These are phyloP conservation scores for Diatrype stigma DNA, from an alignment of 2,329 filamentous ascomycete genomes.

Conservation along the genomic window DNA sequence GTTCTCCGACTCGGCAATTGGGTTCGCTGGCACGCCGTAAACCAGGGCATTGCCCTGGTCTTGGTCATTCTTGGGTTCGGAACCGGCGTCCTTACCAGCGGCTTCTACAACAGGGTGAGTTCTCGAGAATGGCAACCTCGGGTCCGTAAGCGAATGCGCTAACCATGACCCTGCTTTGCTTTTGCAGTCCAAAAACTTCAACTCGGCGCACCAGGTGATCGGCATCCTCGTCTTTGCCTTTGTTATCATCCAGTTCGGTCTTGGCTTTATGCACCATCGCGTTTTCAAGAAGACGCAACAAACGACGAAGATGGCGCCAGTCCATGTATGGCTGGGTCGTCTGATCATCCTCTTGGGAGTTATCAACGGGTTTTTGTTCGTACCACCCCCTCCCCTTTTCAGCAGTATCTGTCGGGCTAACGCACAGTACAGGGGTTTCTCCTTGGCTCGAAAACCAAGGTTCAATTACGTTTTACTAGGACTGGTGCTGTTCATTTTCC, in stretches of 20 bases:
- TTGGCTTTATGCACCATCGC: constrained; percentile 54
- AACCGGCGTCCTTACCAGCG: constrained; percentile 50
- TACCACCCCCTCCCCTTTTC: constrained; percentile 2
- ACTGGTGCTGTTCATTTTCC: constrained; percentile 40
- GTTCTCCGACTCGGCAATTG: constrained; percentile 48
- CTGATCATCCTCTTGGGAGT: constrained; percentile 49
- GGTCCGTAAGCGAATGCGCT: not conserved
- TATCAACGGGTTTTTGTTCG: constrained; percentile 54
- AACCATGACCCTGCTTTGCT: constrained; percentile 6
- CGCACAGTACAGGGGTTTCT: constrained; percentile 44
- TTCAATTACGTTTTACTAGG: constrained; percentile 46
- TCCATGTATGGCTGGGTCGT: constrained; percentile 57
- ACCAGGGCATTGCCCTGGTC: constrained; percentile 46
- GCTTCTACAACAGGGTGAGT: constrained; percentile 53
- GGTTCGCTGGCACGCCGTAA: constrained; percentile 51
- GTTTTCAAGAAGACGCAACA: constrained; percentile 46
- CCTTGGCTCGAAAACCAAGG: constrained; percentile 46
- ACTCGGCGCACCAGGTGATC: constrained; percentile 53
- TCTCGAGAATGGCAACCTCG: not conserved
- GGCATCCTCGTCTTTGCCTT: constrained; percentile 51
- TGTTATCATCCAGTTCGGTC: constrained; percentile 47
- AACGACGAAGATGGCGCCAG: constrained; percentile 45
- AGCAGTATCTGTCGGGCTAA: not conserved
- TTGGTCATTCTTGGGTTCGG: constrained; percentile 46
- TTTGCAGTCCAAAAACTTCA: constrained; percentile 47